Evolutionary conservation across 495 filamentous ascomycete genomes (phyloP).

Genomic region (Pseudomonodictys pantanalensis): DNA sequence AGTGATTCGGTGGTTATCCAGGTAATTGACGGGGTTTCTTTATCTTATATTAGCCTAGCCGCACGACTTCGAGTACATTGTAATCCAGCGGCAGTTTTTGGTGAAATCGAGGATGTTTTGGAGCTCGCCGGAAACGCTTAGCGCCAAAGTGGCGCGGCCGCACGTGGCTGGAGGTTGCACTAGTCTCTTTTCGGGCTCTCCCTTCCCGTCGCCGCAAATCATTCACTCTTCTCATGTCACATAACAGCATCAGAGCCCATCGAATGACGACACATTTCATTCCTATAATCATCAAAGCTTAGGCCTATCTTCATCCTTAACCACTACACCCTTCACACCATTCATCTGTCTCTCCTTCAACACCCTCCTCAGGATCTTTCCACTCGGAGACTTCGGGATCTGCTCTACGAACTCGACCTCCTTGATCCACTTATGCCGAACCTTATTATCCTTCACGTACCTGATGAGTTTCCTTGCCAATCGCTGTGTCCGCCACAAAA

Average conservation of each 20-base stretch:
- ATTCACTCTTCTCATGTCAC: no score
- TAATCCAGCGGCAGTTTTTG: background rate
- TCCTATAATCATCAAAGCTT: constrained; percentile 46
- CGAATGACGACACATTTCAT: no score
- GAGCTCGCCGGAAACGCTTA: background rate
- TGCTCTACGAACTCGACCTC: constrained; percentile 61
- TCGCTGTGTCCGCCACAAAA: constrained; percentile 33
- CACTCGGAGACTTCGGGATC: constrained; percentile 66
- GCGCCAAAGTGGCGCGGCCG: no score
- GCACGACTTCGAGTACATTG: background rate
- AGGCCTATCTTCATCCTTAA: constrained; percentile 42
- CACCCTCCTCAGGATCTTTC: constrained; percentile 63
- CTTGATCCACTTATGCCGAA: constrained; percentile 64
- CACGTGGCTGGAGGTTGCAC: no score
- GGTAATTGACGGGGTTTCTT: background rate
- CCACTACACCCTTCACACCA: constrained; percentile 37
- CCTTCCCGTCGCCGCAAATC: no score
- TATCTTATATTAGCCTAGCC: background rate
- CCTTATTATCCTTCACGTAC: constrained; percentile 61
- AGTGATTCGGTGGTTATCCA: background rate
- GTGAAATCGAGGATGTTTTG: background rate
- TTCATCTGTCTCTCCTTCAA: constrained; percentile 47
- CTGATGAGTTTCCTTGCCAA: constrained; percentile 47
- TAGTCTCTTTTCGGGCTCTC: no score
- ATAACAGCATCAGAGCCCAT: no score